Evolutionary conservation across 176 grass and related monocot species (phyloP).

Genomic region (Lolium rigidum): DNA sequence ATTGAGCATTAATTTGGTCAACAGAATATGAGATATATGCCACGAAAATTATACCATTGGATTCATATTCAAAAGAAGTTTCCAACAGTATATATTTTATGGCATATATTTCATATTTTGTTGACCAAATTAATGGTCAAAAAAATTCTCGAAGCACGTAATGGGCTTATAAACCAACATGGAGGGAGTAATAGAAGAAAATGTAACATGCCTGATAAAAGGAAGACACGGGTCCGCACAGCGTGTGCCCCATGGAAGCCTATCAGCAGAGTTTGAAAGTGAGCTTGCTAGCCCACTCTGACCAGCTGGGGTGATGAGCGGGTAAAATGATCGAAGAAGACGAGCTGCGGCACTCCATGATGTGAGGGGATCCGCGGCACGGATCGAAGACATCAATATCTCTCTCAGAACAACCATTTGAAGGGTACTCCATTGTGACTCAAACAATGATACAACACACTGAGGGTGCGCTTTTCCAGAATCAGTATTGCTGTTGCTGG

Average conservation of each 20-base stretch:
- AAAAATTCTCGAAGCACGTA: too few species aligned
- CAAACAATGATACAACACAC: slow-evolving; percentile 78
- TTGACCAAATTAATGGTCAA: too few species aligned
- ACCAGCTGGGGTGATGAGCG: slow-evolving; percentile 95
- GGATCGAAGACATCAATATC: slow-evolving; percentile 97
- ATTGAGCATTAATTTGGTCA: too few species aligned
- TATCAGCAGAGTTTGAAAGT: slow-evolving; percentile 85
- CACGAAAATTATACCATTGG: too few species aligned
- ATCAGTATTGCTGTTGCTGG: slow-evolving; percentile 53
- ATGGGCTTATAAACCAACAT: too few species aligned
- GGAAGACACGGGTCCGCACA: slow-evolving; percentile 98
- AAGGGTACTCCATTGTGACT: slow-evolving; percentile 95
- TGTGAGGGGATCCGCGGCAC: slow-evolving; percentile 85
- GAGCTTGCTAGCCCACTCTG: slow-evolving; percentile 97
- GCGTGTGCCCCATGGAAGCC: slow-evolving; percentile 89
- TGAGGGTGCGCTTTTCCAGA: slow-evolving; percentile 66
- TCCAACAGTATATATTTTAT: too few species aligned
- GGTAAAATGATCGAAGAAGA: slow-evolving; percentile 97
- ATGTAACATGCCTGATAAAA: slow-evolving; percentile 78
- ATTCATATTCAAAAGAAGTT: too few species aligned
- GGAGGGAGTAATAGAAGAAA: neutral
- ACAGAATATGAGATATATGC: too few species aligned
- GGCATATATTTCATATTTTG: too few species aligned
- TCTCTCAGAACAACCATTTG: slow-evolving; percentile 98
- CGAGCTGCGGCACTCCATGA: slow-evolving; percentile 96